phyloP scores from a whole-genome alignment of 257 asterid species.

The Vinca minor region DNA sequence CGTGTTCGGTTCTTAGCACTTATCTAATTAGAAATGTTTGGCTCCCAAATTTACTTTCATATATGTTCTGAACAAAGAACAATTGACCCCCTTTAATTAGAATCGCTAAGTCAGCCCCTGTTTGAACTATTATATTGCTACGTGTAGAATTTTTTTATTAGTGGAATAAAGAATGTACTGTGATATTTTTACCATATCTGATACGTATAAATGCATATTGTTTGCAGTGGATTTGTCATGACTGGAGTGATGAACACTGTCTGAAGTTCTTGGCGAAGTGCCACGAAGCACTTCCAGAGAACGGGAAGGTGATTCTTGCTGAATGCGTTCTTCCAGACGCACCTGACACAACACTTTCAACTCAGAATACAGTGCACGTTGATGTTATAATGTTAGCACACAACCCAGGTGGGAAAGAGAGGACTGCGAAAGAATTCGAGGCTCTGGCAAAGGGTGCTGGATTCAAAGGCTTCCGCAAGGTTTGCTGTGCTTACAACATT shows the following conservation, averaged over 20 bases:
- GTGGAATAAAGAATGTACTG: no score
- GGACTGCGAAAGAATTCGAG: slow-evolving; percentile 80
- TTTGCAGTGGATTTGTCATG: slow-evolving; percentile 87
- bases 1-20: no score
- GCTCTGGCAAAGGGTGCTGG: slow-evolving; percentile 67
- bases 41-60: no score
- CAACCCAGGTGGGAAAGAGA: slow-evolving; percentile 89
- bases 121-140: no score
- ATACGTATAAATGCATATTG: not conserved
- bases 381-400: slow-evolving; percentile 84
- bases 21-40: no score
- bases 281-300: slow-evolving; percentile 59
- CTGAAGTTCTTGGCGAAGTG: slow-evolving; percentile 64
- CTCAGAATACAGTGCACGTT: slow-evolving; percentile 51
- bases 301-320: slow-evolving; percentile 68
- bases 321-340: slow-evolving; percentile 70
- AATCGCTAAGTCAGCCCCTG: no score
- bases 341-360: slow-evolving; percentile 48
- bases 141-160: no score
- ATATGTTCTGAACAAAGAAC: no score
- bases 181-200: no score
- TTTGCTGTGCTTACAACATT: slow-evolving; percentile 57
- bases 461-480: slow-evolving; percentile 44
- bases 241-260: slow-evolving; percentile 85
- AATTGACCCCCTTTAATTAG: no score